These are phyloP conservation scores for Rosa persica DNA, from an alignment of 306 rosid genomes.

Conservation along the genomic window DNA sequence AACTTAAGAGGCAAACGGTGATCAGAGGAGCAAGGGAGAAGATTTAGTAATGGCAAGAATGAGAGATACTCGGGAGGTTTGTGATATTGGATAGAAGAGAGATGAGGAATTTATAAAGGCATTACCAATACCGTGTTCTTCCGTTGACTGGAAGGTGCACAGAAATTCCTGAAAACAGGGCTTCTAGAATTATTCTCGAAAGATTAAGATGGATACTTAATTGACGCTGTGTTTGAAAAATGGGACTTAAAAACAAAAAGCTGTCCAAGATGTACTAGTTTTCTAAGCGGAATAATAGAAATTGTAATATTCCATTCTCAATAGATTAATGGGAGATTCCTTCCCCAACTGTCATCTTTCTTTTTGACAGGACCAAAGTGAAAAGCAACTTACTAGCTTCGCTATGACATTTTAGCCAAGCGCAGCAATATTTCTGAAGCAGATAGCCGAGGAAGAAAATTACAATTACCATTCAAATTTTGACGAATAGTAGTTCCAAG, in stretches of 20 bases:
- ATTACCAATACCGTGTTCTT: background rate
- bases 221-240: background rate
- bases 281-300: background rate
- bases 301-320: background rate
- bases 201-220: background rate
- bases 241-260: background rate
- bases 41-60: background rate
- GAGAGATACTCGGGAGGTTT: background rate
- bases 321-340: slow-evolving; percentile 7
- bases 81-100: background rate
- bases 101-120: background rate
- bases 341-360: background rate
- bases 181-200: background rate
- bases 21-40: background rate
- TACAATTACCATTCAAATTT: slow-evolving; percentile 1
- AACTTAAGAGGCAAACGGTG: background rate
- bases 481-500: slow-evolving; percentile 5
- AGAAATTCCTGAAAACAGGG: background rate
- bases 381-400: background rate
- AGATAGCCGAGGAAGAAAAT: background rate
- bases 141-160: background rate
- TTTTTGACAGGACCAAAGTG: background rate
- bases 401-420: background rate
- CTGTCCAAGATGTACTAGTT: background rate
- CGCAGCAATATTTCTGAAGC: background rate